Conservation (phyloP, 768 basidiomycete species). For the Cystobasidium onofrii region DNA sequence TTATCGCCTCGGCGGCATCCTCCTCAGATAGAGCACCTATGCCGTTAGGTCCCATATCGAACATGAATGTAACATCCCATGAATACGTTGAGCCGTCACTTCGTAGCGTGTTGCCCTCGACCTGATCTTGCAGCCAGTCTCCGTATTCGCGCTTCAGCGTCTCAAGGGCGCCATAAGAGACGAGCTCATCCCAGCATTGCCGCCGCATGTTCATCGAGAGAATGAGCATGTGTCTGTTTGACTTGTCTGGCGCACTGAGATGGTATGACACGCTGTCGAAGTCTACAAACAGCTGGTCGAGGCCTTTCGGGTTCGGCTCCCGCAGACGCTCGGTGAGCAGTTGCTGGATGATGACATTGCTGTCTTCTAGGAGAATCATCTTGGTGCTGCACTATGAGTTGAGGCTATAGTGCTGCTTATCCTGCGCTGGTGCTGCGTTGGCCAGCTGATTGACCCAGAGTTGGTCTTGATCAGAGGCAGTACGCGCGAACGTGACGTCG, state of each 20-base stretch:
- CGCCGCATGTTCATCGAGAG: slow-evolving; percentile 87
- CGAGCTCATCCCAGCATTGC: slow-evolving; percentile 84
- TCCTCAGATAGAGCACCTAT: slow-evolving; percentile 13
- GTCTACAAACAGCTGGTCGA: slow-evolving; percentile 95
- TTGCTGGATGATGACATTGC: slow-evolving; percentile 30
- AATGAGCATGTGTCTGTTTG: slow-evolving; percentile 58
- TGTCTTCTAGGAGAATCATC: slow-evolving; percentile 36
- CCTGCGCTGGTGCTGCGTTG: neutral
- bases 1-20: slow-evolving; percentile 8
- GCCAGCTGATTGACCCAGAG: neutral
- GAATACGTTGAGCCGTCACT: slow-evolving; percentile 5
- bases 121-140: slow-evolving; percentile 50
- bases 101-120: slow-evolving; percentile 41
- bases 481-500: neutral
- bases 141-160: slow-evolving; percentile 78
- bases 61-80: slow-evolving; percentile 52
- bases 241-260: slow-evolving; percentile 75
- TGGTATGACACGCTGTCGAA: slow-evolving; percentile 95
- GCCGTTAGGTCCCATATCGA: slow-evolving; percentile 55
- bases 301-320: slow-evolving; percentile 63
- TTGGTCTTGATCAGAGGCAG: neutral
- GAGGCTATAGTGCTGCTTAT: neutral
- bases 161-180: slow-evolving; percentile 72
- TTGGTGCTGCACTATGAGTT: neutral
- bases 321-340: slow-evolving; percentile 29